Evolutionary conservation across 768 basidiomycete species (phyloP), one percentile per base, ranked within the genome.

Genomic region (Tricholoma bakamatsutake): DNA sequence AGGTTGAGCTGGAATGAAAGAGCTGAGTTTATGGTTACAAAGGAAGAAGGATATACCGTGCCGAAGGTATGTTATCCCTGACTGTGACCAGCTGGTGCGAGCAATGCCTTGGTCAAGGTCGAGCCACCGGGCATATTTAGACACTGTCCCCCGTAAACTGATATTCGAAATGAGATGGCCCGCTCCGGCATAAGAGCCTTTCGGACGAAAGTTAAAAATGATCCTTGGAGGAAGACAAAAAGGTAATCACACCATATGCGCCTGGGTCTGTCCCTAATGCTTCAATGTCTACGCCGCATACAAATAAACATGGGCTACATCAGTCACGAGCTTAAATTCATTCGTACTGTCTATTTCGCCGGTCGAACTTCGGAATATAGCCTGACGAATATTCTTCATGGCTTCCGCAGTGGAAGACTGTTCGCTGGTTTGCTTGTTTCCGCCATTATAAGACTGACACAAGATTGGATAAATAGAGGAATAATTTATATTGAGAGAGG

Each of bases 111-210:
- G 69, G 57, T 90, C 87, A 30, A 90, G 70, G 58, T 90, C 87
- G 31, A 90, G 73, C 81, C 84, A 89, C 24, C 88, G 78, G 24
- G 67, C 73, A 62, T 85, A 89, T 57, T 80, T 71, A 5, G 72
- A 68, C 3, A 75, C 64, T 5, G 67, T 31, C 0, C 72, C 78
- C 1, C 71, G 74, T 7, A 62, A 58, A 57, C 80, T 66, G 24
- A 86, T 59, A 9, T 76, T 80, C 0, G 80, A 74, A 2, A 87
- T 56, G 1, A 89, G 66, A 62, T 82, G 77, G 5, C 86, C 87
- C 5, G 88, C 82, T 5, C 81, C 81, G 3, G 82, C 75, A 59
- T 85, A 88, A 2, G 88, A 87, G 21, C 87, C 88, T 88, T 58
- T 57, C 34, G 21, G 55, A n/a, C 47, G 17, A 5, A n/a, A 37